These are phyloP conservation scores for Microdochium paspali DNA, from an alignment of 2,329 filamentous ascomycete species.

Conservation along the genomic window DNA sequence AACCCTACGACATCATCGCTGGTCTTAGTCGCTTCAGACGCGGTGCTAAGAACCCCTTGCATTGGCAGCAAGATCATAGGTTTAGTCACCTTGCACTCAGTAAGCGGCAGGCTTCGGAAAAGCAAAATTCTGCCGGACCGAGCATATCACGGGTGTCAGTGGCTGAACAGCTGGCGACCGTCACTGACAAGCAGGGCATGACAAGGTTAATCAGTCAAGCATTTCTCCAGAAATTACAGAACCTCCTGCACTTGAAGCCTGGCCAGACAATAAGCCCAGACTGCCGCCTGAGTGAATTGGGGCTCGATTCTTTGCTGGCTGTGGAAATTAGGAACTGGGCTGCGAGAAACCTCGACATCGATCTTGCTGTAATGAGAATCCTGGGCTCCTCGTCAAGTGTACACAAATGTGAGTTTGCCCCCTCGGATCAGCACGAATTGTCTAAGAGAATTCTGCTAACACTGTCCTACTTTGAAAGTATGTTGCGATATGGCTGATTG, in stretches of 20 bases:
- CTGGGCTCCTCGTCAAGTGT: conserved; percentile 14
- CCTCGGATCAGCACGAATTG: neutral
- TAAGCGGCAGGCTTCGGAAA: conserved; percentile 3
- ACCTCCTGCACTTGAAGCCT: conserved; percentile 19
- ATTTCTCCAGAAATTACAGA: conserved; percentile 18
- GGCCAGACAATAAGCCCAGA: conserved; percentile 16
- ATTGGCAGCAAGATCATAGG: conserved; percentile 33
- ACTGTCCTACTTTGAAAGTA: neutral
- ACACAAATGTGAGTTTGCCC: conserved; percentile 9
- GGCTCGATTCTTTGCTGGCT: conserved; percentile 30
- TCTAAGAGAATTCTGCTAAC: neutral
- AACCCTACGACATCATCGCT: conserved; percentile 25
- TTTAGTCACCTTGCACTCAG: conserved; percentile 27
- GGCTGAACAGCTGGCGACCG: conserved; percentile 15
- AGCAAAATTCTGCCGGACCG: neutral
- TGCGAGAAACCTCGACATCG: conserved; percentile 18
- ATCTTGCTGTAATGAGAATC: conserved; percentile 22
- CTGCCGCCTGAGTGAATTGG: conserved; percentile 24
- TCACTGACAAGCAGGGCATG: conserved; percentile 11
- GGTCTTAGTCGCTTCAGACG: conserved; percentile 28
- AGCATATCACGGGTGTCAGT: neutral
- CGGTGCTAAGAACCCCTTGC: conserved; percentile 17
- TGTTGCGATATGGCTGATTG: neutral
- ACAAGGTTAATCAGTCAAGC: conserved; percentile 14
- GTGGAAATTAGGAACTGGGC: conserved; percentile 30